phyloP scores from a whole-genome alignment of 345 rosid genomes.

The Arabidopsis suecica region DNA sequence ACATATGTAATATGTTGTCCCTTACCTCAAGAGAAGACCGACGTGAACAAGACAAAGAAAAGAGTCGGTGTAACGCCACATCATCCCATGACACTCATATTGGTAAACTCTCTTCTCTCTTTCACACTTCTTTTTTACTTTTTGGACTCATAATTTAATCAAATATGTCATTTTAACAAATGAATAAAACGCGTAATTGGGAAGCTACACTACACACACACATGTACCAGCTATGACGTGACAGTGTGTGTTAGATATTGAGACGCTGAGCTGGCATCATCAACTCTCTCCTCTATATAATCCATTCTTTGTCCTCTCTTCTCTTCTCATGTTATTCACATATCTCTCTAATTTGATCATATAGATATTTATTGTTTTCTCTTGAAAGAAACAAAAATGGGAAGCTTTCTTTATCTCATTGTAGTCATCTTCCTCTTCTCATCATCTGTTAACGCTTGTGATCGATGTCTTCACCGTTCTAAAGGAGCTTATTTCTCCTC shows the following conservation, averaged over 20 bases:
- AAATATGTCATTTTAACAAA: neutral
- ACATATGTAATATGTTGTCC: neutral
- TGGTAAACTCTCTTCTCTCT: neutral
- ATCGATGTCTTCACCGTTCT: constrained; percentile 77
- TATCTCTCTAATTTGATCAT: constrained; percentile 1
- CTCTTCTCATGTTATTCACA: neutral
- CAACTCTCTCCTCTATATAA: constrained; percentile 25
- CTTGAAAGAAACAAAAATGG: constrained; percentile 42
- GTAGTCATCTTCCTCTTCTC: constrained; percentile 45
- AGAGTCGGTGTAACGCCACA: constrained; percentile 16
- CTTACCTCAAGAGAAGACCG: neutral
- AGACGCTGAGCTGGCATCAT: constrained; percentile 40
- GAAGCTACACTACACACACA: neutral
- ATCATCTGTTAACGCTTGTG: constrained; percentile 68
- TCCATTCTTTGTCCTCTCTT: constrained; percentile 18
- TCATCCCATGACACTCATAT: constrained; percentile 3
- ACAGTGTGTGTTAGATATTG: constrained; percentile 12
- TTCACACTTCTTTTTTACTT: neutral
- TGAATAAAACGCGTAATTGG: constrained; percentile 12
- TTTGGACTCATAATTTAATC: neutral
- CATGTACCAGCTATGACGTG: constrained; percentile 31
- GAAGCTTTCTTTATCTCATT: constrained; percentile 38
- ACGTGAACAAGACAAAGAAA: neutral
- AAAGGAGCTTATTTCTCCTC: constrained; percentile 75
- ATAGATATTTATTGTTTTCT: neutral